Conservation (phyloP, 768 basidiomycete species). For the Mycena maculata region DNA sequence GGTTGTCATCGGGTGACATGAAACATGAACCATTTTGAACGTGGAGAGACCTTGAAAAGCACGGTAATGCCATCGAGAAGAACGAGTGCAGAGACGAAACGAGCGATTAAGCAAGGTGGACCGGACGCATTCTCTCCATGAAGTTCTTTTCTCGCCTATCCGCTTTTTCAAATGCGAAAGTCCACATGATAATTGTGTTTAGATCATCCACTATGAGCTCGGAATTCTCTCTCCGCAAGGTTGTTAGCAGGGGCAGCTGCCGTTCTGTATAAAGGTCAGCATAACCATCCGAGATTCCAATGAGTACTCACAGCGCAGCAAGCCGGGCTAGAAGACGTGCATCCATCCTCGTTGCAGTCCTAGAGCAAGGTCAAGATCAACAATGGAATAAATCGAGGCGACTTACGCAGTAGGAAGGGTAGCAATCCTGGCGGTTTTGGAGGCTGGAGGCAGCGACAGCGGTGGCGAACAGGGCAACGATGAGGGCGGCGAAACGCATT, state of each 20-base stretch:
- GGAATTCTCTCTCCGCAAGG: too few relatives aligned
- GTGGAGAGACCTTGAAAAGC: too few relatives aligned
- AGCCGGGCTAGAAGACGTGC: not conserved
- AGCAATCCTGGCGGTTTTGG: not conserved
- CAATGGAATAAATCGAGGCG: not conserved
- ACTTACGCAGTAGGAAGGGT: not conserved
- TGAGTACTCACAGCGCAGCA: not conserved
- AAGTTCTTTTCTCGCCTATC: too few relatives aligned
- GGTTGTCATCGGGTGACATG: too few relatives aligned
- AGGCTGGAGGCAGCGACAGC: not conserved
- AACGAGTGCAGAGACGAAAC: too few relatives aligned
- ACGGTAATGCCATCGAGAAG: too few relatives aligned
- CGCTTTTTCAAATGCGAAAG: too few relatives aligned
- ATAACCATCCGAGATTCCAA: not conserved
- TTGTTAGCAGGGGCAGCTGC: not conserved
- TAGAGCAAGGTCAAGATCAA: not conserved
- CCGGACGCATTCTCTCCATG: too few relatives aligned
- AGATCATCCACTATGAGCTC: too few relatives aligned
- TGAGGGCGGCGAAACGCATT: slow-evolving; percentile 11
- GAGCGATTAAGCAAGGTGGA: too few relatives aligned
- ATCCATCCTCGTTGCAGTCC: not conserved
- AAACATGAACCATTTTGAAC: too few relatives aligned
- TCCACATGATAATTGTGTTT: too few relatives aligned
- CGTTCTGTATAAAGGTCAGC: not conserved
- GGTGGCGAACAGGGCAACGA: slow-evolving; percentile 1